Evolutionary conservation across 1,139 yeast species (phyloP).

Genomic region (Blastobotrys serpentis): DNA sequence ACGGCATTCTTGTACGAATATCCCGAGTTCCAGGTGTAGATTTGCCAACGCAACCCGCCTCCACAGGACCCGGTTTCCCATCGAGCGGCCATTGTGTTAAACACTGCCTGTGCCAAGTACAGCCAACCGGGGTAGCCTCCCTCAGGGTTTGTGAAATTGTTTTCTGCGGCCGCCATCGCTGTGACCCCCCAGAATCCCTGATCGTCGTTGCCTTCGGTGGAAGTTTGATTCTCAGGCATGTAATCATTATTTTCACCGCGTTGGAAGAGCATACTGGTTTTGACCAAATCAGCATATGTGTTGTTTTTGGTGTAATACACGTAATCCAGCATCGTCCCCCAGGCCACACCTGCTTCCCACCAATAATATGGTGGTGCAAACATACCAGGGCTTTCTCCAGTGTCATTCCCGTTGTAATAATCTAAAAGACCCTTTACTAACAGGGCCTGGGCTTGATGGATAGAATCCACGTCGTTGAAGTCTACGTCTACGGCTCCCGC

Average conservation of each 20-base stretch:
- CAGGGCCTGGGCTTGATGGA: slow-evolving; percentile 50
- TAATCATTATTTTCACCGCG: slow-evolving; percentile 65
- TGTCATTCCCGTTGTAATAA: slow-evolving; percentile 61
- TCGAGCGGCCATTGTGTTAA: slow-evolving; percentile 68
- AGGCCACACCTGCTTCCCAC: slow-evolving; percentile 95
- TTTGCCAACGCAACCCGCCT: slow-evolving; percentile 89
- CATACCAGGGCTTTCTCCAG: slow-evolving; percentile 65
- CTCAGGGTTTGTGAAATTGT: slow-evolving; percentile 67
- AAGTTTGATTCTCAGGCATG: slow-evolving; percentile 71
- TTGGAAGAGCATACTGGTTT: slow-evolving; percentile 61
- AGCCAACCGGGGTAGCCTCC: slow-evolving; percentile 60
- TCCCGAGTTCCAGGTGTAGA: slow-evolving; percentile 72
- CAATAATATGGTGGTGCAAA: slow-evolving; percentile 78
- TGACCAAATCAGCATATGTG: slow-evolving; percentile 55
- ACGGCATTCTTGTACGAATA: slow-evolving; percentile 78
- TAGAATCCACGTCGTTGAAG: slow-evolving; percentile 26
- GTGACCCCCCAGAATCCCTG: slow-evolving; percentile 90
- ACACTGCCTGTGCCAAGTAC: slow-evolving; percentile 69
- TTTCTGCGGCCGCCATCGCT: slow-evolving; percentile 79
- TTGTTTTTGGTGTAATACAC: slow-evolving; percentile 61
- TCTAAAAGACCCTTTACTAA: slow-evolving; percentile 65
- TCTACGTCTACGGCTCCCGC: slow-evolving; percentile 21
- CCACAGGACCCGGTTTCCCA: slow-evolving; percentile 67
- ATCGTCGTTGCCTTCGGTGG: slow-evolving; percentile 88
- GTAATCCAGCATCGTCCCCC: slow-evolving; percentile 74